Base-by-base conservation (phyloP, 345 rosid species). In the Anastatica hierochuntica region DNA sequence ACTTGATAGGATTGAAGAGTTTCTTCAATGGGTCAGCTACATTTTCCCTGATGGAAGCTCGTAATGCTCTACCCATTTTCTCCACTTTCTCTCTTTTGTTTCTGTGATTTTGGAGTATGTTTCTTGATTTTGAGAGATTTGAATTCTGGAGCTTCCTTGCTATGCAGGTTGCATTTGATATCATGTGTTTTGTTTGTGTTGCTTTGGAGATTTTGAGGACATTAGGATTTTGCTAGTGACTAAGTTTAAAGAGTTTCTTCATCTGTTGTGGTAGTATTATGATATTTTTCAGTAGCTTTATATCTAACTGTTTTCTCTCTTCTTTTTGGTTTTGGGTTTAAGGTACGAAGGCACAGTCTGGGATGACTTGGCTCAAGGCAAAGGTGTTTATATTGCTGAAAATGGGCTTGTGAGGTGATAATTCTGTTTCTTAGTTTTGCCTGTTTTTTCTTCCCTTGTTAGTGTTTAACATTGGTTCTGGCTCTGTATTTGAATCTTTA, bases 281-380 rank as follows among this genome's bases (percentile, higher is more conserved):
- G 49, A 20, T 58, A 2, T 5, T 58, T 48, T 43, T 44, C 16
- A 27, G 33, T 48, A 37, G 19, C 58, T 62, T 58, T 13, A 14
- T 45, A 10, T 45, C 14, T 53, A 36, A 37, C 13, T 19, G 8
- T 56, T 2, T 43, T 7, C 3, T 57, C 21, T 50, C 20, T 38
- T 21, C 20, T 38, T 21, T 34, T 38, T 34, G 11, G 30, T 52
- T 62, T 58, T 37, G 53, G 51, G 60, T 31, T 65, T 13, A 58
- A 89, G 97, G 74, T 85, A 90, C 47, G 95, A 90, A 83, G 97
- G 97, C 33, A 83, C 95, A 11, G 77, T 90, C 18, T 90, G 95
- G 95, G 94, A 90, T 83, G 94, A 85, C 67, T 62, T 78, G 78
- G 97, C 97, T 73, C 90, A 79, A 62, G 97, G 95, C 5, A 90